Evolutionary conservation across 2,329 filamentous ascomycete species (phyloP), one percentile per base, ranked within the genome.

Genomic region (Diaporthe amygdali): DNA sequence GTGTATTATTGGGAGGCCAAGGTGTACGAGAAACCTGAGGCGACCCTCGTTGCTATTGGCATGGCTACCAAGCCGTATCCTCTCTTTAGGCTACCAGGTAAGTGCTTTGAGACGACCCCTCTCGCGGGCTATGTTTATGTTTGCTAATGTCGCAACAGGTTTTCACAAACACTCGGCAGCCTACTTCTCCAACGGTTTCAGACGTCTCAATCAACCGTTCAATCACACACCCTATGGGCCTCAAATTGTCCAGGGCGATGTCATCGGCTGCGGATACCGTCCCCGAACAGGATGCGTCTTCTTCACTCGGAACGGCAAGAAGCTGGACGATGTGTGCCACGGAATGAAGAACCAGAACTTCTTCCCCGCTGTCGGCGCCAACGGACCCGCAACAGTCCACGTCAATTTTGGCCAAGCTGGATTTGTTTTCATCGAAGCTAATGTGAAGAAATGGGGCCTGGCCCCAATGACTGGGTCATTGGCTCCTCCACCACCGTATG

Each of bases 1-100:
- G 96, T 98, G 14, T 99, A 99, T 82, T 99, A 99, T 82, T 99
- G 96, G 96, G 96, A 99, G 82, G 94, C 95, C 69, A 99, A 99
- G 86, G 93, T 99, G 67, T 99, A 97, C 83, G 96, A 99, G 74
- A 98, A 98, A 83, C 95, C 96, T 5, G 96, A 98, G 74, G 90
- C 85, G 71, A 97, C 94, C 0, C 84, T 94, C 75, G 88, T 99
- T 73, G 95, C 93, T 79, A 95, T 99, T 76, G 96, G 96, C 75
- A 93, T 99, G 87, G 93, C 94, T 55, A 99, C 96, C 25, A 99
- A 99, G 80, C 96, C 96, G 9, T 99, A 99, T 81, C 96, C 96
- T 22, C 85, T 98, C 59, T 99, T 99, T 81, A 88, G 96, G 77
- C 84, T 99, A 78, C 96, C 96, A 79, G 96, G 96, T 97, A 88